Conservation (phyloP, 2,329 filamentous ascomycete genomes). For the Thermoascus crustaceus region DNA sequence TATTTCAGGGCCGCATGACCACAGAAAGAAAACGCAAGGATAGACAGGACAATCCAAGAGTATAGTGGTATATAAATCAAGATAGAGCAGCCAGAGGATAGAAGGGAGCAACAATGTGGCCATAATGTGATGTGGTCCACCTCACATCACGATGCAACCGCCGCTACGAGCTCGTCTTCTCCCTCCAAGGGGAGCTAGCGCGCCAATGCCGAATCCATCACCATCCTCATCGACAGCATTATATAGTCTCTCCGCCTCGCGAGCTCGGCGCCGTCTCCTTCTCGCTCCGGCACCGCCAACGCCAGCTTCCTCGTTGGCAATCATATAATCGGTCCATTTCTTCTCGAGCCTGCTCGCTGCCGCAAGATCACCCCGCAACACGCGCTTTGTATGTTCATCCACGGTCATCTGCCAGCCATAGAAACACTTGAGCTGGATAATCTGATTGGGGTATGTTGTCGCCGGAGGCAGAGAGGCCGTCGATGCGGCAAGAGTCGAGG, state of each 20-base stretch:
- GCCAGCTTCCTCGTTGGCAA: slow-evolving; percentile 76
- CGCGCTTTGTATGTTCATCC: slow-evolving; percentile 83
- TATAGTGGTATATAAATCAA: too few relatives aligned
- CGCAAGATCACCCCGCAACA: slow-evolving; percentile 65
- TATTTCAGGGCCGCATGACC: too few relatives aligned
- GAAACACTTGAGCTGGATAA: slow-evolving; percentile 85
- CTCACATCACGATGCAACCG: slow-evolving; percentile 58
- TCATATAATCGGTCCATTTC: slow-evolving; percentile 94
- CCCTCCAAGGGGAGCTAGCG: slow-evolving; percentile 33
- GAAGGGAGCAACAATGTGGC: too few relatives aligned
- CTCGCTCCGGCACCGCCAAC: slow-evolving; percentile 52
- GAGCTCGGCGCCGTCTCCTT: slow-evolving; percentile 64
- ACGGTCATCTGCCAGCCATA: slow-evolving; percentile 94
- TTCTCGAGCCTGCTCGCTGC: slow-evolving; percentile 72
- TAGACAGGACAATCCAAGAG: too few relatives aligned
- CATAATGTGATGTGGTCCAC: too few relatives aligned
- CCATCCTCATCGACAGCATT: slow-evolving; percentile 70
- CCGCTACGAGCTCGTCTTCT: slow-evolving; percentile 57
- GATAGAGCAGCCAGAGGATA: too few relatives aligned
- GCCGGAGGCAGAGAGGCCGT: slow-evolving; percentile 16
- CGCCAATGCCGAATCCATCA: slow-evolving; percentile 27
- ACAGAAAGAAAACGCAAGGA: too few relatives aligned
- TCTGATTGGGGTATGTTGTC: slow-evolving; percentile 58
- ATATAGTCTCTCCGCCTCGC: slow-evolving; percentile 73
- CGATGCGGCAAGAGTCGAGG: slow-evolving; percentile 19